Base-by-base conservation (phyloP, 306 rosid species). In the Trifolium fragiferum region DNA sequence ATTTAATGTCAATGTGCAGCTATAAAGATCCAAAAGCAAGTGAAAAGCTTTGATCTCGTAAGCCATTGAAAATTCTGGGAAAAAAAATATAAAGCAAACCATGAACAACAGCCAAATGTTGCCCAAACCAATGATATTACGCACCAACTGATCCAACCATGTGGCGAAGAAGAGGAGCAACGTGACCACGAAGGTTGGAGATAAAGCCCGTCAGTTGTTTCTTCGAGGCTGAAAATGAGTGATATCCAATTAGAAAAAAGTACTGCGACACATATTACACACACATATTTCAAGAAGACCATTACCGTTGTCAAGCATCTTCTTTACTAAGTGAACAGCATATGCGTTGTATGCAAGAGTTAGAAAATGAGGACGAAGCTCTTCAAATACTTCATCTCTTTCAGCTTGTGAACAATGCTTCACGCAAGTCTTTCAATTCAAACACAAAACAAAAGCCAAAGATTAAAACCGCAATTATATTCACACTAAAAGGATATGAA, bases 141-240 rank as follows among this genome's bases (percentile, higher is more conserved):
- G 72, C 87, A 93, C 98, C 98, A 65, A 87, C 86, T 59, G 98
- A 93, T 71, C 95, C 98, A 82, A 90, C 98, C 97, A 87, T 89
- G 82, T 86, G 95, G 77, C 96, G 97, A 71, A 94, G 97, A 86
- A 92, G 95, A 77, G 95, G 80, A 57, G 97, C 96, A 80, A 92
- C 89, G 40, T 87, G 99, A 35, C 99, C 99, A 70, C 46, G 96
- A 10, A 94, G 90, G 59, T 86, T 74, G 8, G 93, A 90, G 81
- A 94, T 82, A 82, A 92, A 89, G 50, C 85, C 85, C 0, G 89
- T 84, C 57, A 90, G 85, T 82, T 94, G 97, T 72, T 88, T 89
- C 83, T 86, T 92, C 46, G 99, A 92, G 79, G 97, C 97, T 90
- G 85, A 59, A 84, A 89, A 77, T 61, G 53, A 27, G 75, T 21